Base-by-base conservation (phyloP, 2,329 filamentous ascomycete species). In the Fusarium sp. region DNA sequence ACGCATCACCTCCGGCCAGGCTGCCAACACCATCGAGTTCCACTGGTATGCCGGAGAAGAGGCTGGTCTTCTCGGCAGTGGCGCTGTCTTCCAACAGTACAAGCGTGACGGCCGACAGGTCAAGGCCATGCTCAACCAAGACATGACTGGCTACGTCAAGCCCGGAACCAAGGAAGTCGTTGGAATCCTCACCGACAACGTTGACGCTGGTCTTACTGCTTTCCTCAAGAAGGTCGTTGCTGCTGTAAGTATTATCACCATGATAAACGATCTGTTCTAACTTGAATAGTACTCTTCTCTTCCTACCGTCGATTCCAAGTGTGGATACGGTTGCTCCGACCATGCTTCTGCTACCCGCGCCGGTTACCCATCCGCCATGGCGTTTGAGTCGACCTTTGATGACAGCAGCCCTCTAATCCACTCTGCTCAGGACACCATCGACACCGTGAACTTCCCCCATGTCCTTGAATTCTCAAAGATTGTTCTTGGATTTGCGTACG, bases 21-120 rank as follows among this genome's bases (percentile, higher is more conserved):
- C 81, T 87, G 60, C 88, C 64, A 94, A 95, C 77, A 93, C 91
- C 0, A 79, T 96, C 60, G 92, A 96, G 79, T 95, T 95, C 77
- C 92, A 95, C 77, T 96, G 92, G 92, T 95, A 94, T 78, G 90
- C 89, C 5, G 92, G 91, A 2, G 92, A 96, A 73, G 92, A 96
- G 76, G 91, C 90, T 10, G 92, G 92, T 15, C 82, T 96, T 41
- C 85, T 95, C 1, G 92, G 92, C 46, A 92, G 89, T 58, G 90
- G 92, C 30, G 79, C 78, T 32, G 78, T 83, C 53, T 82, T 82
- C 65, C 71, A 77, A 24, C 67, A 74, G 41, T 83, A 83, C 61
- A 67, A 74, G 43, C 68, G 71, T 1, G 64, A 71, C 5, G 73
- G 74, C 5, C 71, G 72, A 2, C 74, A 79, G 22, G 77, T 83